Evolutionary conservation across 1,284 basidiomycete genomes (phyloP), one percentile per base, ranked within the genome.

Genomic region (Gomphus bonarii): DNA sequence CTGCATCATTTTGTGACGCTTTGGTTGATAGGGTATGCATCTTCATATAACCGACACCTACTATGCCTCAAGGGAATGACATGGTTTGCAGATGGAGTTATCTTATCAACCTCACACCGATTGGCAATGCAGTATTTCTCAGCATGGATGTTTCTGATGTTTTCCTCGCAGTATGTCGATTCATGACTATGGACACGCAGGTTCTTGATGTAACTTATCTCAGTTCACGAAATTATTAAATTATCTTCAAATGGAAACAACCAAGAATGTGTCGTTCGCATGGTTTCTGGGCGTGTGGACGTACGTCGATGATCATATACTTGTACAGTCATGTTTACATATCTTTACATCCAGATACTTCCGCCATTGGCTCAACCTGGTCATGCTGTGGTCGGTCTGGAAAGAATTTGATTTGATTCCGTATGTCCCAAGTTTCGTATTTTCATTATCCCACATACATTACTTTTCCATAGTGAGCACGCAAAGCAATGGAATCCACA

Each of bases 121-220:
- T 97, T 55, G 95, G 95, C 12, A 92, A 92, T 61, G 88, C 93
- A 1, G 82, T 99, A 28, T 98, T 90, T 65, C 79, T 95, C 66
- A 95, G 93, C 68, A 99, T 98, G 95, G 95, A 99, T 73, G 79
- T 95, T 35, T 93, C 94, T 2, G 95, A 99, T 67, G 73, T 82
- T 22, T 91, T 89, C 73, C 78, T 99, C 20, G 91, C 88, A 22
- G 91, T 92, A 61, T 63, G 86, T 73, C 38, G n/a, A 25, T 47
- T 44, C 22, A 18, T 38, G 14, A 33, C 10, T 1, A 43, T 5
- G 3, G 40, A 3, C 14, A 20, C 10, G 28, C 38, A 14, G 33
- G 5, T 18, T 20, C 18, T 33, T 51, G 31, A 51, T 6, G n/a
- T 53, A 14, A 43, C 38, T 25, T 25, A 31, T 31, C 28, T 33